Percentiles rank a stretch among this genome's conserved stretches.
Evolutionary conservation across 495 filamentous ascomycete genomes (phyloP).

Genomic region (Penicillium fimorum): DNA sequence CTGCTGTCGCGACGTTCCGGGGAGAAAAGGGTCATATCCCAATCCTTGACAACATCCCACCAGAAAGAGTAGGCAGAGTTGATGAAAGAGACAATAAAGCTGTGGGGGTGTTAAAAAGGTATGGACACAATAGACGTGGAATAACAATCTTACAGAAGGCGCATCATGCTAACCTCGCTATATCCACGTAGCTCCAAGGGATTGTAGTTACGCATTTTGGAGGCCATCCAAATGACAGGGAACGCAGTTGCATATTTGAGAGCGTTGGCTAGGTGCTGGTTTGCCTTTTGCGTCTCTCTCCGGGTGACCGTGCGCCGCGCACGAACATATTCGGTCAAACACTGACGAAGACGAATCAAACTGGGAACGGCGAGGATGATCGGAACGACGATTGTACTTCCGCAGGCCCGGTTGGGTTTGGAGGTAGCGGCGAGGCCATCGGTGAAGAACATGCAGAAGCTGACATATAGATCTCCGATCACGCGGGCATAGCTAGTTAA

Average conservation of each 20-base stretch:
- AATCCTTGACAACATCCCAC: conserved; percentile 96
- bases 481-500: conserved; percentile 93
- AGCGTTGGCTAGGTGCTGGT: conserved; percentile 88
- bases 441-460: conserved; percentile 83
- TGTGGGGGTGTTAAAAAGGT: conserved; percentile 20
- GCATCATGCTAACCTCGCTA: conserved; percentile 55
- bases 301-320: conserved; percentile 53
- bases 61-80: conserved; percentile 95
- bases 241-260: conserved; percentile 90
- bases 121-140: background rate
- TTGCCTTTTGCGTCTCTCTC: conserved; percentile 59
- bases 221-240: conserved; percentile 78
- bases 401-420: conserved; percentile 76
- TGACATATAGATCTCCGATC: conserved; percentile 83
- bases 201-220: conserved; percentile 68
- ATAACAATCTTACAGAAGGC: conserved; percentile 47
- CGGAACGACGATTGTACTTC: conserved; percentile 71
- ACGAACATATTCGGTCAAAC: conserved; percentile 80
- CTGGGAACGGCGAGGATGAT: conserved; percentile 78
- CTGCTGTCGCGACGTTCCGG: conserved; percentile 49
- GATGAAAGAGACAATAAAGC: conserved; percentile 62
- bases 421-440: conserved; percentile 67
- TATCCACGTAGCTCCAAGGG: conserved; percentile 51
- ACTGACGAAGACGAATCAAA: conserved; percentile 85
- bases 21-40: conserved; percentile 86